phyloP scores from a whole-genome alignment of 2,329 filamentous ascomycete genomes.

The Sporothrix luriei region DNA sequence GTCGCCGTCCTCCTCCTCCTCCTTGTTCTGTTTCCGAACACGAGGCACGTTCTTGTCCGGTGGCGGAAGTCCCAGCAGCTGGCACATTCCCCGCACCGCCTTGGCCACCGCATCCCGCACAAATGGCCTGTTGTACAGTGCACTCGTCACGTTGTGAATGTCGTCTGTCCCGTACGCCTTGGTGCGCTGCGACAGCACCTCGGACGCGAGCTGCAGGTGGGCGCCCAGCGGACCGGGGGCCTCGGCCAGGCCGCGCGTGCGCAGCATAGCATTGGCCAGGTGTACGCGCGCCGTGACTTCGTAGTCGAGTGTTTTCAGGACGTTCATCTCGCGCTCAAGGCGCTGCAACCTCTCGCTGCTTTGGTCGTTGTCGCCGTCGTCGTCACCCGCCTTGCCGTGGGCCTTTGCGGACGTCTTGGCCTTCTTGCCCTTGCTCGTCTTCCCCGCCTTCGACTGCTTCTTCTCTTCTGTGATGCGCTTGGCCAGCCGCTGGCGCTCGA shows the following conservation, averaged over 20 bases:
- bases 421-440: conserved; percentile 23
- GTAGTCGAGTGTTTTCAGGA: conserved; percentile 62
- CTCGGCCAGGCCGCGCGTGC: conserved; percentile 56
- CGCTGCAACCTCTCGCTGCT: conserved; percentile 56
- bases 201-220: conserved; percentile 42
- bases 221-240: conserved; percentile 49
- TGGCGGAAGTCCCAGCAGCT: conserved; percentile 51
- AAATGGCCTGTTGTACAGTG: conserved; percentile 55
- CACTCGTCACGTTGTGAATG: conserved; percentile 64
- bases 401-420: not conserved
- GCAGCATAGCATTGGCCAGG: conserved; percentile 57
- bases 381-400: not conserved
- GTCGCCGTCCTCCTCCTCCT: conserved; percentile 30
- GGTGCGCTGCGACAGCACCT: conserved; percentile 49
- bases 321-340: conserved; percentile 62
- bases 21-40: conserved; percentile 41
- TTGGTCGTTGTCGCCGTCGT: conserved; percentile 36
- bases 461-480: conserved; percentile 58
- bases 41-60: conserved; percentile 45
- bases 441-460: conserved; percentile 19
- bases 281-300: conserved; percentile 60
- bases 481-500: conserved; percentile 76
- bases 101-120: conserved; percentile 55
- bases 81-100: conserved; percentile 55
- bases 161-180: conserved; percentile 58